Evolutionary conservation across 164 flowering plant species (phyloP).

Genomic region (Nelumbo lutea): DNA sequence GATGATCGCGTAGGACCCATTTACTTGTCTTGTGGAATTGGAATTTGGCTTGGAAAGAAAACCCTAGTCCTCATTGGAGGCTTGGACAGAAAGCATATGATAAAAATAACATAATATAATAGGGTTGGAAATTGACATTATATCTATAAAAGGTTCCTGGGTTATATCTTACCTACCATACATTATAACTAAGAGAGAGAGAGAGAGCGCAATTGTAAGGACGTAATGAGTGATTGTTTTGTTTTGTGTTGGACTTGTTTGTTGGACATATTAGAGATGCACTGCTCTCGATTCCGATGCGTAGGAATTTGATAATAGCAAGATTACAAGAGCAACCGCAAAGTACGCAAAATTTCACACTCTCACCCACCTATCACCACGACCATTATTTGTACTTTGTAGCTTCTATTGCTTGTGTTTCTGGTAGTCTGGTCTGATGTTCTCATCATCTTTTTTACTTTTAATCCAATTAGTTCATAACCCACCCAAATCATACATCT

Average conservation of each 20-base stretch:
- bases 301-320: slow-evolving; percentile 34
- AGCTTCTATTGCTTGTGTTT: not conserved
- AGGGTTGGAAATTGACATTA: slow-evolving; percentile 23
- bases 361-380: slow-evolving; percentile 3
- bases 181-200: not conserved
- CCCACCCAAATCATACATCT: too few species aligned
- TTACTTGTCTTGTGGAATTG: slow-evolving; percentile 27
- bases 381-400: not conserved
- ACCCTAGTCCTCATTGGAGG: slow-evolving; percentile 15
- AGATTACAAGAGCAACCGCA: slow-evolving; percentile 34
- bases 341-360: slow-evolving; percentile 12
- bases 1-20: slow-evolving; percentile 11
- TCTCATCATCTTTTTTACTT: too few species aligned
- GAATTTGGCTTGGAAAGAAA: slow-evolving; percentile 32
- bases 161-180: too few species aligned
- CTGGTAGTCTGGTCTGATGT: too few species aligned
- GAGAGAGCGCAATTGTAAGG: slow-evolving; percentile 5
- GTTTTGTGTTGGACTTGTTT: slow-evolving; percentile 39
- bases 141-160: slow-evolving; percentile 4
- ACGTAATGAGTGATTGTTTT: slow-evolving; percentile 24
- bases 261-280: slow-evolving; percentile 29
- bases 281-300: slow-evolving; percentile 9
- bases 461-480: too few species aligned
- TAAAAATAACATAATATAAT: slow-evolving; percentile 6
- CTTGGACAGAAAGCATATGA: slow-evolving; percentile 19